Evolutionary conservation across 2,329 filamentous ascomycete species (phyloP).

Genomic region (Botrytis galanthina): DNA sequence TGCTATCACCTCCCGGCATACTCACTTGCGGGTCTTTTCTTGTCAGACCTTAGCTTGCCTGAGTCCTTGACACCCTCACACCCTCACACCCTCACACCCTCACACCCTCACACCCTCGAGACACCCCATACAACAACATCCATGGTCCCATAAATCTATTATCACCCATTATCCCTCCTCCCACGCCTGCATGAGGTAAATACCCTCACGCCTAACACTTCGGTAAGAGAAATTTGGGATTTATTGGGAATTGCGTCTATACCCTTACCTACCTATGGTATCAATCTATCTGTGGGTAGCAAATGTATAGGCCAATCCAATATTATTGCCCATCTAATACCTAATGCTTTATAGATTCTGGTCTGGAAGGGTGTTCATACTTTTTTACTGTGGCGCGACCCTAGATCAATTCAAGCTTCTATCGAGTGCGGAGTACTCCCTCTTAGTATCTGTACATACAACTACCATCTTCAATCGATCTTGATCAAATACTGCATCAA

Average conservation of each 20-base stretch:
- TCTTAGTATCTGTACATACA: background rate
- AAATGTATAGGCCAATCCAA: conserved; percentile 1
- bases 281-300: too few relatives aligned
- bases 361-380: conserved; percentile 11
- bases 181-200: conserved; percentile 13
- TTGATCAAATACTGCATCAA: background rate
- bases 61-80: background rate
- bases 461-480: background rate
- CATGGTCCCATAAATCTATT: background rate
- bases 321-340: background rate
- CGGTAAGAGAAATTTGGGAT: conserved; percentile 5
- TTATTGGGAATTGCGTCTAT: background rate
- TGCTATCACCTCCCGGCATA: conserved; percentile 14
- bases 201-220: background rate
- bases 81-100: too few relatives aligned
- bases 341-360: conserved; percentile 1
- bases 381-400: conserved; percentile 6
- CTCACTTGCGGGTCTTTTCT: conserved; percentile 11
- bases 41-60: conserved; percentile 12
- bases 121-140: background rate
- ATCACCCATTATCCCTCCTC: conserved; percentile 2
- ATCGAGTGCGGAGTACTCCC: conserved; percentile 7
- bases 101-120: too few relatives aligned
- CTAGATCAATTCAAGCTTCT: conserved; percentile 12
- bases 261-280: background rate